A percentile compares a stretch with the other conserved stretches of the same genome.
phyloP scores from a whole-genome alignment of 305 asterid genomes.

The Fraxinus angustifolia region DNA sequence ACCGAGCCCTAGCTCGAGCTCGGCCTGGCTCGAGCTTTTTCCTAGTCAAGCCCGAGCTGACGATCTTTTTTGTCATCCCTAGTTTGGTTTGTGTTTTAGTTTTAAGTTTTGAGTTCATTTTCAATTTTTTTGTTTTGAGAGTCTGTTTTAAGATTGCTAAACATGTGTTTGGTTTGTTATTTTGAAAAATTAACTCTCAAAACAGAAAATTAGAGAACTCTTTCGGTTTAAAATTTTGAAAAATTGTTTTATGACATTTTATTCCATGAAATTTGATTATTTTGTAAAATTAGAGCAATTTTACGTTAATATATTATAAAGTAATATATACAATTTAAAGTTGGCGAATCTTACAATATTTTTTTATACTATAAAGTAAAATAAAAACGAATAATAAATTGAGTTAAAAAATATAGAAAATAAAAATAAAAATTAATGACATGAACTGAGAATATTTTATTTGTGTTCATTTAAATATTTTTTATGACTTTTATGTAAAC shows the following conservation, averaged over 20 bases:
- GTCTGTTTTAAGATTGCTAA: not conserved
- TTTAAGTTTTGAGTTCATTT: not conserved
- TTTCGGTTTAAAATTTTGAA: not conserved
- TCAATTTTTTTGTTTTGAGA: not conserved
- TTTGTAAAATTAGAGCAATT: not conserved
- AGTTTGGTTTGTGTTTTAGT: no score
- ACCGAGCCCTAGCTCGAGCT: no score
- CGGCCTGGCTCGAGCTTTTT: no score
- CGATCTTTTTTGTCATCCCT: no score
- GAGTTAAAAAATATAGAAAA: not conserved
- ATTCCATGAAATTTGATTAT: not conserved
- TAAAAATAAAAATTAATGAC: not conserved
- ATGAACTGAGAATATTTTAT: not conserved
- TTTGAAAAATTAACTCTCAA: not conserved
- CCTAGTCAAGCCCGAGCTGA: no score
- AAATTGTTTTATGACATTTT: no score
- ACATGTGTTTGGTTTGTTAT: not conserved
- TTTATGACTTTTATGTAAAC: not conserved
- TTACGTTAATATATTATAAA: not conserved
- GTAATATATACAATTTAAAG: not conserved
- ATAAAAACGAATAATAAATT: not conserved
- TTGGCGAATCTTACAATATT: not conserved
- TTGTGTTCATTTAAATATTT: not conserved
- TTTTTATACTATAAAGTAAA: not conserved
- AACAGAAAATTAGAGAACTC: not conserved